Evolutionary conservation across 306 rosid genomes (phyloP), one percentile per base, ranked within the genome.

Genomic region (Cucurbita pepo): DNA sequence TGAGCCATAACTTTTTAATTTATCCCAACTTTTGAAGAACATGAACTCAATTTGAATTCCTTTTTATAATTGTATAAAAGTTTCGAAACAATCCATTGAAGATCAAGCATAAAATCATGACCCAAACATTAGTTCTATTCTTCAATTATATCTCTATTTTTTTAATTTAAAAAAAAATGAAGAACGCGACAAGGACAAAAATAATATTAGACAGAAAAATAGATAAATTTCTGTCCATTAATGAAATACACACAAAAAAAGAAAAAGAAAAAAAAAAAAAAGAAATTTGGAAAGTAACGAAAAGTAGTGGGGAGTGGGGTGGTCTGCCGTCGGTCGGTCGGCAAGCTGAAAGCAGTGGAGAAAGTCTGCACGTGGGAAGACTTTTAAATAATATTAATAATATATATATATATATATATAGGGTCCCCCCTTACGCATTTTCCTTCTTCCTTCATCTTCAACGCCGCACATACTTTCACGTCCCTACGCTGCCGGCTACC

Each of bases 401-500:
- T 0, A 21, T 21, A 21, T 15, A 57, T 25, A 25, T 51, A 15
- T 15, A 52, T 5, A 21, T 56, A 14, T 56, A 1, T 11, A 16
- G 5, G 38, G 16, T 38, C 22, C 62, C 62, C 8, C 16, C 14
- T 22, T 1, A 14, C n/a, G 7, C n/a, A n/a, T 0, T 5, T 5
- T 15, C 62, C 10, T 57, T 10, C 38, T 25, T 57, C 7, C 7
- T 56, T 22, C 36, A 5, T 9, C 34, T 56, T 22, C 62, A 13
- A 43, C 38, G 73, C 73, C 73, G 73, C 73, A 67, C 25, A 67
- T 47, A 25, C 48, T 25, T 47, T 9, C 21, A 47, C 19, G 72
- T 45, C 72, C 72, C 72, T 1, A 22, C 56, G 40, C 56, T 67
- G 72, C 72, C 72, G 56, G 72, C 72, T 14, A 67, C 55, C 72